These are phyloP conservation scores for Phyllosticta citribraziliensis DNA, from an alignment of 2,329 filamentous ascomycete genomes.

Conservation along the genomic window DNA sequence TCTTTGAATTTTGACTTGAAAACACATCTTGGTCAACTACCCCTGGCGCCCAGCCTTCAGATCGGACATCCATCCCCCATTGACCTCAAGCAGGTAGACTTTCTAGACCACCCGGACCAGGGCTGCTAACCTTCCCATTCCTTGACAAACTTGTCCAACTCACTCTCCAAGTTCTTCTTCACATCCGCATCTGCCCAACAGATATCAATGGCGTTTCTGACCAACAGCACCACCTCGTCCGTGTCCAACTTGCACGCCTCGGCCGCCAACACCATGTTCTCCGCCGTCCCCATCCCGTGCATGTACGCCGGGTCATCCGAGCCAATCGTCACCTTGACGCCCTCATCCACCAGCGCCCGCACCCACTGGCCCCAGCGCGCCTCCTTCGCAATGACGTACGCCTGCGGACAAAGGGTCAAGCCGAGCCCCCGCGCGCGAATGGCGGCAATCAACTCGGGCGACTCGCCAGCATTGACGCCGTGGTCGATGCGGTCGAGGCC, in stretches of 20 bases:
- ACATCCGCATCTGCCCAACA: constrained; percentile 36
- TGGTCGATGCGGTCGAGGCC: constrained; percentile 34
- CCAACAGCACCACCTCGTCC: constrained; percentile 34
- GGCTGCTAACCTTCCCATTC: neutral
- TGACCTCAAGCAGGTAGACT: too few species aligned
- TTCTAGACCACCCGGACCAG: neutral
- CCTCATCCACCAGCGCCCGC: constrained; percentile 32
- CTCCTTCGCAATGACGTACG: constrained; percentile 31
- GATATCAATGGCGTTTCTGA: constrained; percentile 35
- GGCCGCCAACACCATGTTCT: constrained; percentile 38
- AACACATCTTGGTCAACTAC: too few species aligned
- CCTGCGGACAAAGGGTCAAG: constrained; percentile 34
- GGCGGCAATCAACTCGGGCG: constrained; percentile 22
- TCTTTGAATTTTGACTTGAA: too few species aligned
- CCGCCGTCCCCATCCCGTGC: constrained; percentile 41
- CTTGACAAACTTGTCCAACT: constrained; percentile 5
- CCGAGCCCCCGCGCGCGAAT: constrained; percentile 26
- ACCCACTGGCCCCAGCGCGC: constrained; percentile 20
- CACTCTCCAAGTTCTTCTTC: constrained; percentile 20
- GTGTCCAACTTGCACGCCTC: constrained; percentile 33
- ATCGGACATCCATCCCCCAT: too few species aligned
- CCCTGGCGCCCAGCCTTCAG: too few species aligned
- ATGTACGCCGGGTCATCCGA: constrained; percentile 43
- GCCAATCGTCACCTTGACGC: constrained; percentile 39
- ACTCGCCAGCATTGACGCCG: constrained; percentile 31